Conservation (phyloP, 805 yeast species). For the Pichia sporocuriosa region DNA sequence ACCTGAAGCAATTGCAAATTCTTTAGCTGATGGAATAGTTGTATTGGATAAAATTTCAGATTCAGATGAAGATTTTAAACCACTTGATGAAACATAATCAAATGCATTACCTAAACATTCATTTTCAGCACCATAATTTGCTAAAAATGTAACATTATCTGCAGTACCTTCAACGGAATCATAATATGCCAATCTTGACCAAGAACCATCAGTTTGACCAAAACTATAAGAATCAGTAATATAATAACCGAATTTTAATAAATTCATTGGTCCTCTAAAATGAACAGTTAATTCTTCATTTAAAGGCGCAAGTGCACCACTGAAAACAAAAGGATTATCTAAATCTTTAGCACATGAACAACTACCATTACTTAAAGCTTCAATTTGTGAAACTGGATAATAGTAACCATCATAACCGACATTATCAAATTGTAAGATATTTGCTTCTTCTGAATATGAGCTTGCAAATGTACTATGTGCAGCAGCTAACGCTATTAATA, state of each 20-base stretch:
- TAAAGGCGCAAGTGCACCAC: conserved; percentile 60
- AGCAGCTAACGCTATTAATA: not conserved
- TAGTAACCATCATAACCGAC: conserved; percentile 51
- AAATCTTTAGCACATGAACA: conserved; percentile 42
- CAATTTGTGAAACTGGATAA: conserved; percentile 39
- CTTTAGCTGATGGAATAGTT: conserved; percentile 50
- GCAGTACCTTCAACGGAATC: conserved; percentile 42
- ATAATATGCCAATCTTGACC: conserved; percentile 58
- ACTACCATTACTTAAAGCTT: conserved; percentile 33
- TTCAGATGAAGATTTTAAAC: conserved; percentile 38
- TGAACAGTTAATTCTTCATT: conserved; percentile 68
- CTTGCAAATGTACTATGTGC: not conserved
- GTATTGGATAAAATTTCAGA: conserved; percentile 44
- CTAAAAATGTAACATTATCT: conserved; percentile 62
- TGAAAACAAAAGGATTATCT: conserved; percentile 31
- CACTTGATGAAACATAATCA: conserved; percentile 54
- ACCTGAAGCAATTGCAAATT: conserved; percentile 54
- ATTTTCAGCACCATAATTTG: conserved; percentile 52
- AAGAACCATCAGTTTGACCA: conserved; percentile 37
- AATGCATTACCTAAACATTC: conserved; percentile 65
- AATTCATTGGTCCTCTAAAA: conserved; percentile 66
- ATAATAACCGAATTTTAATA: conserved; percentile 57
- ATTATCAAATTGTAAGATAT: conserved; percentile 43
- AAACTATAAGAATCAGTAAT: conserved; percentile 36
- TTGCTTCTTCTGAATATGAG: conserved; percentile 27